These are phyloP conservation scores for Anthracocystis setariae DNA, from an alignment of 1,284 basidiomycete genomes.

Conservation along the genomic window DNA sequence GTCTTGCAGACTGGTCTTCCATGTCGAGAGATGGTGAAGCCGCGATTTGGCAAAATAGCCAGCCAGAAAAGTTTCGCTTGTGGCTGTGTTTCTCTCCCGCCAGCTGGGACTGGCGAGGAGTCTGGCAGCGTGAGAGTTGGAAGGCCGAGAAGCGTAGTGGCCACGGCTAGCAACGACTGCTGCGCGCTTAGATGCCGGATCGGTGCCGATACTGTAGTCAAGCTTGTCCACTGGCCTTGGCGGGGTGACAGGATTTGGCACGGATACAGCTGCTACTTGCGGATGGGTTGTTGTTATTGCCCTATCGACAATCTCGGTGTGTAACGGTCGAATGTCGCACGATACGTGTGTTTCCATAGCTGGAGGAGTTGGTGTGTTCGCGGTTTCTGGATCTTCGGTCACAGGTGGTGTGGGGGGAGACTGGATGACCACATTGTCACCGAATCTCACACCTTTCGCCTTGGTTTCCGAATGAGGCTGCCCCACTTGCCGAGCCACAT, in stretches of 20 bases:
- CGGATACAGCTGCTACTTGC: neutral
- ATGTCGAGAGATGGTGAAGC: conserved; percentile 87
- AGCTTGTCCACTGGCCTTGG: conserved; percentile 20
- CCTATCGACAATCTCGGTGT: too few species aligned
- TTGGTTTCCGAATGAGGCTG: neutral
- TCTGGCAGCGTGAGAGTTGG: conserved; percentile 55
- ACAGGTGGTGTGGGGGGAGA: neutral
- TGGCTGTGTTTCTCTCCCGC: conserved; percentile 86
- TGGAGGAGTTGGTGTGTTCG: neutral
- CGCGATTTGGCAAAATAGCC: conserved; percentile 91
- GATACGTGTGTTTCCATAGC: too few species aligned
- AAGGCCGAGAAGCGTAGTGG: conserved; percentile 46
- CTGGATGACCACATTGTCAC: conserved; percentile 14
- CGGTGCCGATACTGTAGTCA: conserved; percentile 44
- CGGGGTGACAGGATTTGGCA: conserved; percentile 8
- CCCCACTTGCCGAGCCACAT: neutral
- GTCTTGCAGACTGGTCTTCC: conserved; percentile 87
- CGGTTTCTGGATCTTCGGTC: neutral
- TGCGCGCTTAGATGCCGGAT: conserved; percentile 34
- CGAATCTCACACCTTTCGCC: conserved; percentile 27
- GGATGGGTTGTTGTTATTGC: too few species aligned
- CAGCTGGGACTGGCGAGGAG: conserved; percentile 71
- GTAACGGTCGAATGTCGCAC: too few species aligned
- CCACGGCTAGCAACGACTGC: conserved; percentile 23
- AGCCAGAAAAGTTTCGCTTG: conserved; percentile 83